Conservation (phyloP, 306 rosid species). For the Castanea sativa region DNA sequence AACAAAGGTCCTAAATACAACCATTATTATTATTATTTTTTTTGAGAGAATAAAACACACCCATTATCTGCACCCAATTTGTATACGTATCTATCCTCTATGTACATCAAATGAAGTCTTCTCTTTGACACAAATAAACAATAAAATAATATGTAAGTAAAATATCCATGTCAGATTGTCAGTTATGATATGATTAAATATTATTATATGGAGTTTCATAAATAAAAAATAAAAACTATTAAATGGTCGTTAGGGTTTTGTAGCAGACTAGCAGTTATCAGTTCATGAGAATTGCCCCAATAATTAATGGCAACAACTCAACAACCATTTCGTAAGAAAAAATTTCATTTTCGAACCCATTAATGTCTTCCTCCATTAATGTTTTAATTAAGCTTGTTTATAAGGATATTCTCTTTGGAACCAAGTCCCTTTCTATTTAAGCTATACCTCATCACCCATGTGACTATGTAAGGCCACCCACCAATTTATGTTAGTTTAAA, state of each 20-base stretch:
- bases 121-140: not conserved
- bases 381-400: not conserved
- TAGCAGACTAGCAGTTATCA: conserved; percentile 5
- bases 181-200: not conserved
- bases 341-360: conserved; percentile 1
- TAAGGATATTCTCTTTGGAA: not conserved
- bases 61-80: no score
- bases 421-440: not conserved
- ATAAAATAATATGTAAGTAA: not conserved
- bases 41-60: no score
- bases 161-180: not conserved
- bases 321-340: conserved; percentile 15
- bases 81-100: no score
- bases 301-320: conserved; percentile 35
- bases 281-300: conserved; percentile 42
- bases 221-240: no score
- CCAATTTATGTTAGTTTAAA: conserved; percentile 24
- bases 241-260: conserved; percentile 27
- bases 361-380: not conserved
- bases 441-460: conserved; percentile 16
- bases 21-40: no score
- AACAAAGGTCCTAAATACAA: no score
- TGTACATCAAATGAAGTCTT: not conserved
- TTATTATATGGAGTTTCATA: no score
- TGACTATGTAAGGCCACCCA: conserved; percentile 24